These are phyloP conservation scores for Rhynchospora breviuscula DNA, from an alignment of 176 grass and related monocot genomes.

Conservation along the genomic window DNA sequence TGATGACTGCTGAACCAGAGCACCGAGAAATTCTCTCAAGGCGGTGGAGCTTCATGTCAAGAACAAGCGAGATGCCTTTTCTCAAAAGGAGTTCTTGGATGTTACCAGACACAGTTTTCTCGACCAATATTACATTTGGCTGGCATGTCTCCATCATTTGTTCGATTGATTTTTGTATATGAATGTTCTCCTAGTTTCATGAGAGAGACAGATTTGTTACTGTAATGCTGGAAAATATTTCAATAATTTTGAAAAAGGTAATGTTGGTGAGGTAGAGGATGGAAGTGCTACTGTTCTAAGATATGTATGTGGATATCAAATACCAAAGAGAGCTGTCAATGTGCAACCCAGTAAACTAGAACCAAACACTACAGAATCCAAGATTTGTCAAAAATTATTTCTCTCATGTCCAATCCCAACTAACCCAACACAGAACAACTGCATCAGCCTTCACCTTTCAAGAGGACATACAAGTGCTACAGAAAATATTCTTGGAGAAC, in stretches of 20 bases:
- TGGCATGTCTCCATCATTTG: slow-evolving; percentile 47
- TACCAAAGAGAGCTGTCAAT: background rate
- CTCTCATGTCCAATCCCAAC: background rate
- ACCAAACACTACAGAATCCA: background rate
- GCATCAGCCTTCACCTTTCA: background rate
- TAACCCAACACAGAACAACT: background rate
- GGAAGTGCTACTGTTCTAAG: background rate
- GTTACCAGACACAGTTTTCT: slow-evolving; percentile 79
- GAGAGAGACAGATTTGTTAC: background rate
- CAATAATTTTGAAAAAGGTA: background rate
- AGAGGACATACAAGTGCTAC: background rate
- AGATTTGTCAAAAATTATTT: background rate
- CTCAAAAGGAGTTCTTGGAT: slow-evolving; percentile 65
- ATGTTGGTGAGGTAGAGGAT: background rate
- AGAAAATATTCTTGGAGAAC: background rate
- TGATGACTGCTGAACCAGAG: slow-evolving; percentile 51
- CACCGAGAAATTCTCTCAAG: slow-evolving; percentile 62
- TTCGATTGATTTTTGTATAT: slow-evolving; percentile 38
- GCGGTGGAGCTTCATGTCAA: slow-evolving; percentile 75
- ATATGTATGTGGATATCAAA: background rate
- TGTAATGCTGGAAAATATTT: background rate
- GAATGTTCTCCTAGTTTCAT: slow-evolving; percentile 52
- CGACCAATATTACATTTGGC: slow-evolving; percentile 79
- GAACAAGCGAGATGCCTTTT: slow-evolving; percentile 53
- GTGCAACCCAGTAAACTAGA: background rate